Base-by-base conservation (phyloP, 768 basidiomycete species). In the Pholiota conissans region DNA sequence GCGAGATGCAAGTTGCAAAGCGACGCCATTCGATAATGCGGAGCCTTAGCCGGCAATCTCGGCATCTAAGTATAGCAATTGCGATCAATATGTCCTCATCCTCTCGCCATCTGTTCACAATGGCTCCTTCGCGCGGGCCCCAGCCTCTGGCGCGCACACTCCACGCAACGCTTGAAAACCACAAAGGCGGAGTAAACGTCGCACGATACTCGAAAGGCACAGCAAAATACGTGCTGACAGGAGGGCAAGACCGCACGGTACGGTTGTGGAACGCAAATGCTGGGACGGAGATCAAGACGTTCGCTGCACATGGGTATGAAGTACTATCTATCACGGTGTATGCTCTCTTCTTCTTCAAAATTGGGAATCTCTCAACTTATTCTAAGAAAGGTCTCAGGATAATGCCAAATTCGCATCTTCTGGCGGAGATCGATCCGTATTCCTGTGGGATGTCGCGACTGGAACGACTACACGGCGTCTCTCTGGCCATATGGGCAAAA, bases 391-490 rank as follows among this genome's bases (percentile, higher is more conserved):
- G 37, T 84, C 93, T 40, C 87, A 93, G 63, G 96, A 99, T 73
- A 99, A 99, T 75, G 87, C 90, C 27, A 89, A 90, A 66, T 95
- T 99, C 65, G 95, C 89, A 13, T 95, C 93, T 3, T 92, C 89
- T 22, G 96, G 96, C 29, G 96, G 96, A 5, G 96, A 99, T 72
- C 86, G 93, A 61, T 87, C 88, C 50, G 87, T 97, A 1, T 97
- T 97, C 63, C 73, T 97, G 22, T 98, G 96, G 96, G 97, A 99
- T 68, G 97, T 99, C 9, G 84, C 89, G 16, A 84, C 90, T 29
- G 96, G 93, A 11, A 81, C 85, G 45, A 93, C 95, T 1, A 86
- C 87, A 39, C 80, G 94, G 37, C 81, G 95, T 55, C 79, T 97
- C 59, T 74, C 90, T 16, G 97, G 94, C 0, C 97, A 99, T 71